phyloP scores from a whole-genome alignment of 768 basidiomycete species.

The Trametes cingulata region DNA sequence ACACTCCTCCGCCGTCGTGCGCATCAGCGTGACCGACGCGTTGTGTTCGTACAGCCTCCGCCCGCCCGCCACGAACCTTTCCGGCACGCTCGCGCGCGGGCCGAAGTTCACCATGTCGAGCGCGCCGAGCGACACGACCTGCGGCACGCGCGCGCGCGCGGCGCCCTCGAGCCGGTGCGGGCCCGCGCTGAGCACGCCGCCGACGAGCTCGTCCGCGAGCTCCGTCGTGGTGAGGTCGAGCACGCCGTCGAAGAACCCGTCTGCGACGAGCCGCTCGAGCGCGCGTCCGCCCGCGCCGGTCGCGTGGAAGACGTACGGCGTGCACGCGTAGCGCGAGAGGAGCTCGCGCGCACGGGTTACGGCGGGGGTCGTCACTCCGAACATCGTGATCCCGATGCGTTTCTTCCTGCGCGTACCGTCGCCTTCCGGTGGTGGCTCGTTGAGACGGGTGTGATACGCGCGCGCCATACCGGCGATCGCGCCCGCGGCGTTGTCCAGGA shows the following conservation, averaged over 20 bases:
- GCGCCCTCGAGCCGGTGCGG: conserved; percentile 22
- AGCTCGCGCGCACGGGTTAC: conserved; percentile 21
- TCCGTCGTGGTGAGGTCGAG: conserved; percentile 27
- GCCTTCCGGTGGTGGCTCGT: neutral
- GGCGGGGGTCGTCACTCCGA: conserved; percentile 26
- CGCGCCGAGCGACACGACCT: conserved; percentile 26
- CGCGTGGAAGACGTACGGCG: conserved; percentile 26
- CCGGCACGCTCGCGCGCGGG: conserved; percentile 20
- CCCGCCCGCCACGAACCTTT: conserved; percentile 4
- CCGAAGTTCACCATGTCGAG: conserved; percentile 28
- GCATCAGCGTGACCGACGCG: conserved; percentile 22
- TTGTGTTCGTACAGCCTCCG: conserved; percentile 20
- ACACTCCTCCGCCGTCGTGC: conserved; percentile 22
- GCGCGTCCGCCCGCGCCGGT: conserved; percentile 23
- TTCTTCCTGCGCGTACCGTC: neutral
- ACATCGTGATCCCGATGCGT: conserved; percentile 27
- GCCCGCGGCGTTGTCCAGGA: conserved; percentile 23
- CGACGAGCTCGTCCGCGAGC: conserved; percentile 25
- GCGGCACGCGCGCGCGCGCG: conserved; percentile 16
- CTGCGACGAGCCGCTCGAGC: conserved; percentile 19
- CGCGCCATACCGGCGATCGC: conserved; percentile 25
- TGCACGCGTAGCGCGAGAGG: conserved; percentile 20
- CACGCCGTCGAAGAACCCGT: conserved; percentile 22
- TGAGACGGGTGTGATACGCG: conserved; percentile 8
- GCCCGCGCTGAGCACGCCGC: conserved; percentile 25